Conservation (phyloP, 2,329 filamentous ascomycete genomes). For the Fusarium ramigenum region DNA sequence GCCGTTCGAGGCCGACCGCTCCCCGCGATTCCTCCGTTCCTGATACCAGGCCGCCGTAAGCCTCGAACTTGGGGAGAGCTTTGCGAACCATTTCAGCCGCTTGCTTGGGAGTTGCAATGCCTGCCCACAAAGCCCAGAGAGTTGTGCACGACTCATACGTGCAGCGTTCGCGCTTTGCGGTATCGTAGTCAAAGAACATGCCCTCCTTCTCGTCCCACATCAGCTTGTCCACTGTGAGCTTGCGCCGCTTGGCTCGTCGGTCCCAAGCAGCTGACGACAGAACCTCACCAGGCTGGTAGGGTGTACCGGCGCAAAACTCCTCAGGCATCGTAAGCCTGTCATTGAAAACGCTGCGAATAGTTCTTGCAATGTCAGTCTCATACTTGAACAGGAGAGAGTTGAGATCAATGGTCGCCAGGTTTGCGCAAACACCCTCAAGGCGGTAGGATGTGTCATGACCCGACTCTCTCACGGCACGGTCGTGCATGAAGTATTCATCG, state of each 20-base stretch:
- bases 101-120: slow-evolving; percentile 84
- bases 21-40: slow-evolving; percentile 92
- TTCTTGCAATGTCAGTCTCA: slow-evolving; percentile 89
- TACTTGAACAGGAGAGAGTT: slow-evolving; percentile 98
- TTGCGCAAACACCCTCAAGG: slow-evolving; percentile 85
- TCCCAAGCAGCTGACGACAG: slow-evolving; percentile 92
- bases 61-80: slow-evolving; percentile 88
- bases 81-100: slow-evolving; percentile 83
- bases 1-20: slow-evolving; percentile 78
- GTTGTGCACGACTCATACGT: slow-evolving; percentile 92
- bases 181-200: slow-evolving; percentile 99
- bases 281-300: slow-evolving; percentile 71
- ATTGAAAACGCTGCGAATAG: slow-evolving; percentile 84
- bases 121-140: slow-evolving; percentile 98
- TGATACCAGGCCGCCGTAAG: slow-evolving; percentile 84
- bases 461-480: slow-evolving; percentile 93
- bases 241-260: slow-evolving; percentile 83
- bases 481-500: slow-evolving; percentile 95
- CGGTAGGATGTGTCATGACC: slow-evolving; percentile 97
- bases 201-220: slow-evolving; percentile 92
- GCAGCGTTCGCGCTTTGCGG: slow-evolving; percentile 79
- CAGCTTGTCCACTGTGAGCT: slow-evolving; percentile 88
- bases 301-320: slow-evolving; percentile 78
- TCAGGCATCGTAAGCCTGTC: slow-evolving; percentile 84
- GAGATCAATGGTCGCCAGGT: slow-evolving; percentile 92